These are phyloP conservation scores for Phytophthora pluvialis DNA, from an alignment of 352 stramenopile genomes.

Conservation along the genomic window DNA sequence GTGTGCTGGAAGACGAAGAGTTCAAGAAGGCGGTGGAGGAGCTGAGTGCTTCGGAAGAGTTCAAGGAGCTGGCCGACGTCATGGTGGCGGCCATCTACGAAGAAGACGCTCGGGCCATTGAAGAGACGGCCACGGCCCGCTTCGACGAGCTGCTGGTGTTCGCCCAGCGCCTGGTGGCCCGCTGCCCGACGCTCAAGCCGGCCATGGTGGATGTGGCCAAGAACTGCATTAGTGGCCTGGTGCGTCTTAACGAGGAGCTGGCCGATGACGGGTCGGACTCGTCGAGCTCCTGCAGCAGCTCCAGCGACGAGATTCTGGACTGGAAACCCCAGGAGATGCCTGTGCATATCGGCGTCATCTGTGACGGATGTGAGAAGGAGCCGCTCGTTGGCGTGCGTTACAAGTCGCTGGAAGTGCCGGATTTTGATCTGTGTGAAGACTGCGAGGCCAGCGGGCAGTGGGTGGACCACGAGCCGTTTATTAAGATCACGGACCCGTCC, in stretches of 20 bases:
- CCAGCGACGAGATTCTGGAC: constrained; percentile 8
- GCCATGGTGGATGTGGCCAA: constrained; percentile 54
- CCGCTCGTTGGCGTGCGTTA: constrained; percentile 73
- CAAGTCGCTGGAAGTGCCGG: constrained; percentile 71
- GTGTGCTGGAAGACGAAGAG: constrained; percentile 42
- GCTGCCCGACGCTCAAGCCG: constrained; percentile 52
- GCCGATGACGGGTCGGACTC: constrained; percentile 31
- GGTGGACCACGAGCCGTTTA: constrained; percentile 59
- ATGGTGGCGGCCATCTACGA: constrained; percentile 42
- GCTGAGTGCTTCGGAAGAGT: constrained; percentile 44
- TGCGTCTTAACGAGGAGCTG: constrained; percentile 45
- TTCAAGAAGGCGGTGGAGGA: constrained; percentile 42
- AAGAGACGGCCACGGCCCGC: constrained; percentile 36
- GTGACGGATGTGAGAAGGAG: constrained; percentile 61
- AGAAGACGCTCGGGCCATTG: constrained; percentile 39
- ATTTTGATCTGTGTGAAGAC: constrained; percentile 83
- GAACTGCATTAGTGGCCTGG: constrained; percentile 40
- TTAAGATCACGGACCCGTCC: constrained; percentile 82
- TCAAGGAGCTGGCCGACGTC: constrained; percentile 41
- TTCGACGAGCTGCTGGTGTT: constrained; percentile 53
- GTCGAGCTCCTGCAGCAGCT: constrained; percentile 32
- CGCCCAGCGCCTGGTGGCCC: constrained; percentile 44
- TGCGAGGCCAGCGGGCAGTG: constrained; percentile 72
- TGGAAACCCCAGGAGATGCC: constrained; percentile 26
- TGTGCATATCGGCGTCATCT: constrained; percentile 50